Evolutionary conservation across 2,329 filamentous ascomycete genomes (phyloP), one percentile per base, ranked within the genome.

Genomic region (Teratosphaeria gauchensis): DNA sequence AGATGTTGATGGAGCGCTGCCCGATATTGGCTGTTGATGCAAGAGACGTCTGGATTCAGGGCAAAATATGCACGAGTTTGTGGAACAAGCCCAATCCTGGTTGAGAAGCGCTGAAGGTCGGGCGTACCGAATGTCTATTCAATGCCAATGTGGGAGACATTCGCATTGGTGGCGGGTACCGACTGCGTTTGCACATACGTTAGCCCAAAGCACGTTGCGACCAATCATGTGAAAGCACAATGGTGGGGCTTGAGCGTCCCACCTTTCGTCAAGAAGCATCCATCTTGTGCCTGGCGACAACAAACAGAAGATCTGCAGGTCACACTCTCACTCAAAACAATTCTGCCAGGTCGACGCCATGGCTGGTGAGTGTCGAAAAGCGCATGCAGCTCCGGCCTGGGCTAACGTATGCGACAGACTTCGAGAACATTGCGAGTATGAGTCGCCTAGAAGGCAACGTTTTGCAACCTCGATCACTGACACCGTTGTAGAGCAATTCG

Each of bases 401-500:
- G 52, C 28, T 35, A 31, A 53, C 24, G 19, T 12, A n/a, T 28
- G 32, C 35, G 42, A 31, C 64, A 70, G 69, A 72, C 64, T 72
- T 71, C 63, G 61, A 71, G 55, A 62, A 55, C 53, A 66, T 72
- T 56, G 69, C 69, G 59, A 69, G 68, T 70, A 65, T 57, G 69
- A 60, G 53, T 35, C 35, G 24, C 58, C 33, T 14, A 35, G 31
- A 28, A 24, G 33, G 6, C 42, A 31, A 16, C 7, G 11, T 14
- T 38, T n/a, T 24, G 3, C 12, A 42, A 30, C 55, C 16, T 33
- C 53, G 14, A 6, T 11, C 19, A 32, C 55, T 56, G 46, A 53
- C 21, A 8, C 35, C 30, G 16, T 19, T 54, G 11, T 72, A 96
- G 92, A 87, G 74, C 84, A 95, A 77, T 96, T 97, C 77, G 87